Base-by-base conservation (phyloP, 495 filamentous ascomycete genomes). In the Peziza echinospora region DNA sequence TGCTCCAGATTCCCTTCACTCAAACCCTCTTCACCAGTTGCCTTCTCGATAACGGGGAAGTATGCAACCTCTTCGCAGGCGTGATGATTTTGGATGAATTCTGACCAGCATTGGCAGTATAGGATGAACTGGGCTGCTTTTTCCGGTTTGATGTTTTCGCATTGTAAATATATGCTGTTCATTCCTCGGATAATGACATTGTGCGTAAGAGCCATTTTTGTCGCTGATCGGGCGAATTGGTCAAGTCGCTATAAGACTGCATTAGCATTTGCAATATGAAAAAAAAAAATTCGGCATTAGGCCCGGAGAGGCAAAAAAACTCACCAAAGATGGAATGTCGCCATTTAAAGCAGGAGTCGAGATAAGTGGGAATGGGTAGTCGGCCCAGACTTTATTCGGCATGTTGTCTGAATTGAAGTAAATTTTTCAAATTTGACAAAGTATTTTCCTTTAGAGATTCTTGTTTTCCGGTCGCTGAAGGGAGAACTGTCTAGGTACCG, bases 1-100 rank as follows among this genome's bases (percentile, higher is more conserved):
- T 58, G 54, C 8, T 56, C 55, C 8, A 58, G 13, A 5, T 58
- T 58, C 34, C 47, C 44, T 30, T 54, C 54, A 9, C 58, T 53
- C 25, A 63, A 44, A 1, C 60, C 60, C 19, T 54, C 13, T 9
- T 47, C 21, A 2, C 53, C 53, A 5, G 51, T 43, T 2, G 60
- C 58, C 30, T 52, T 47, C 46, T 62, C 60, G 47, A 63, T 62
- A 3, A 50, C 45, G 0, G 60, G 60, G 48, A 63, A 63, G 47
- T 62, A 62, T 2, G 58, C 48, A 4, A 48, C 46, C 47, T 61
- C 60, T 44, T 63, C 60, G 52, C 60, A 59, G 19, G 54, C 57
- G 45, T 63, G 60, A 43, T 62, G 57, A 49, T 63, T 62, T 47
- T 62, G 58, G 28, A 61, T 54, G 47, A 58, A 58, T 44, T 62